Base-by-base conservation (phyloP, 176 grass and related monocot species). In the Juncus effusus region DNA sequence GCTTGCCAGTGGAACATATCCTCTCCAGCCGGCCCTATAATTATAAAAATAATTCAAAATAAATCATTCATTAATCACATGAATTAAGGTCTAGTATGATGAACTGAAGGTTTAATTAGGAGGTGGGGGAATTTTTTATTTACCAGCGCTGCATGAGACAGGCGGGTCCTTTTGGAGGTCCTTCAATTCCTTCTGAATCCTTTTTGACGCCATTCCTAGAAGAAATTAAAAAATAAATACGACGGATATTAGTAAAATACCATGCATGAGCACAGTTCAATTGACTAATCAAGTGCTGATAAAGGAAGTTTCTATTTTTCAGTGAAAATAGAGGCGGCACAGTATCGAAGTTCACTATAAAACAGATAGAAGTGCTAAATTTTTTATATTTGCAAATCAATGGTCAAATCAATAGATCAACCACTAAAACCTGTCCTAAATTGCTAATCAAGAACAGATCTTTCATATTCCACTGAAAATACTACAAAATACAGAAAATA, bases 91-190 rank as follows among this genome's bases (percentile, higher is more conserved):
- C 1, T 28, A 28, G 19, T 28, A 28, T 28, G 19, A 28, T 28
- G 19, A 28, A 28, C 19, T 28, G 19, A 47, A 47, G 4, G 44
- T 42, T 16, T 19, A 59, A 59, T 36, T 10, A 59, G 54, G 52
- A 36, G 68, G 12, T 58, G 36, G 3, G 36, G 47, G 45, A 59
- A 62, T 45, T 8, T 28, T 28, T 28, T 36, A 62, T 16, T 61
- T 53, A 77, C 75, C 75, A 67, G 75, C 75, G 59, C 75, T 77
- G 75, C 75, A 77, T 50, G 63, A 77, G 1, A 59, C 63, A 6
- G 75, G 75, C 14, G 63, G 63, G 16, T 77, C 75, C 36, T 77
- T 77, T 53, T 59, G 49, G 40, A 77, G 59, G 44, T 77, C 63
- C 38, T 69, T 77, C 16, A 77, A 36, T 16, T 77, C 75, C 54